A percentile compares a stretch with the other conserved stretches of the same genome.
These are phyloP conservation scores for Naganishia cerealis DNA, from an alignment of 1,284 basidiomycete species.

Conservation along the genomic window DNA sequence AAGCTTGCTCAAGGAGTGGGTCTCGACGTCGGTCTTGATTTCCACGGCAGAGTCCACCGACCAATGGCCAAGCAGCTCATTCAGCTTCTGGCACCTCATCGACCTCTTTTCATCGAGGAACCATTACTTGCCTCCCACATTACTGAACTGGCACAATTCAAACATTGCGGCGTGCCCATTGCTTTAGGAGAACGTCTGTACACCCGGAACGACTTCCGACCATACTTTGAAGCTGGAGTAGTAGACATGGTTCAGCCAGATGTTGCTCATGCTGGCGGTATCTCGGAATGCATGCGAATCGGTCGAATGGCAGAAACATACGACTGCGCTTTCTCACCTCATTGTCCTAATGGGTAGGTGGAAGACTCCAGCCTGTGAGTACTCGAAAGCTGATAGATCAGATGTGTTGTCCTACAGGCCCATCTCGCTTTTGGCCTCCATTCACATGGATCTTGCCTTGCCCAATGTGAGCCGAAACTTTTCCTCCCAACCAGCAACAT, in stretches of 20 bases:
- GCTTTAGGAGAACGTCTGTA: conserved; percentile 63
- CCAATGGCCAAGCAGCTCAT: conserved; percentile 69
- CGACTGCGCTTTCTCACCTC: conserved; percentile 34
- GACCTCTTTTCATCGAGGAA: conserved; percentile 69
- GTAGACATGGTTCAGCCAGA: conserved; percentile 66
- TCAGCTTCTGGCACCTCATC: conserved; percentile 61
- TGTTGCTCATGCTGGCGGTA: conserved; percentile 66
- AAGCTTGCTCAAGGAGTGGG: conserved; percentile 60
- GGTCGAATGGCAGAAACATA: conserved; percentile 60
- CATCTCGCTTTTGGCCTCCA: conserved; percentile 28
- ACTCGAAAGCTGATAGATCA: conserved; percentile 3
- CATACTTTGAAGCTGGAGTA: conserved; percentile 58
- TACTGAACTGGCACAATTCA: conserved; percentile 28
- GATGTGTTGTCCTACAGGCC: background rate
- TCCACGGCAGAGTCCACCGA: conserved; percentile 61
- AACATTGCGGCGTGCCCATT: conserved; percentile 24
- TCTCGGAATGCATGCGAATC: conserved; percentile 64
- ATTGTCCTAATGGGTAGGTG: conserved; percentile 32
- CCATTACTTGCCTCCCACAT: conserved; percentile 54
- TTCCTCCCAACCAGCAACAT: background rate
- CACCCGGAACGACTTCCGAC: conserved; percentile 64
- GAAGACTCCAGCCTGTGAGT: conserved; percentile 42
- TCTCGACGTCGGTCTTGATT: conserved; percentile 58
- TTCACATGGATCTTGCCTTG: conserved; percentile 28
- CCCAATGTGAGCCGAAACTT: conserved; percentile 17